Evolutionary conservation across 805 yeast species (phyloP).

Genomic region (Cyberlindnera xylosilytica): DNA sequence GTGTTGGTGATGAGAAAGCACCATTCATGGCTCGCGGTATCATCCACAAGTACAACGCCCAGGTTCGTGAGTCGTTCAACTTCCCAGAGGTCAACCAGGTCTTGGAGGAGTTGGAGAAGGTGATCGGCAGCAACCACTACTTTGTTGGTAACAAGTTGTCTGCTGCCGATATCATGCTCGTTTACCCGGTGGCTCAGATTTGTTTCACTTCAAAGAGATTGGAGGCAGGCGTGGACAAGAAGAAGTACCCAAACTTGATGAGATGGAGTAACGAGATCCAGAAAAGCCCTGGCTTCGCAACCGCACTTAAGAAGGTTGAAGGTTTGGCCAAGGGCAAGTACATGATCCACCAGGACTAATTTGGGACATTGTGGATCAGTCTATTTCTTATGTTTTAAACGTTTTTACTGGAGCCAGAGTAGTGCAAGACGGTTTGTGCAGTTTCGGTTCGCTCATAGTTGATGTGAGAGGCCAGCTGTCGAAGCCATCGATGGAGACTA

Average conservation of each 20-base stretch:
- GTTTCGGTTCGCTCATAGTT: too few species aligned
- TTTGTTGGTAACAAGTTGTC: slow-evolving; percentile 50
- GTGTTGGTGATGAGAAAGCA: slow-evolving; percentile 32
- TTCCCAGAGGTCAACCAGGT: slow-evolving; percentile 41
- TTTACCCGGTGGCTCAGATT: slow-evolving; percentile 33
- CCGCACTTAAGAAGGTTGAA: slow-evolving; percentile 44
- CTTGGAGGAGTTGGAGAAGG: slow-evolving; percentile 39
- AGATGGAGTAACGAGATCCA: slow-evolving; percentile 27
- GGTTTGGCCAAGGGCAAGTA: slow-evolving; percentile 5
- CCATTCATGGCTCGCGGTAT: slow-evolving; percentile 49
- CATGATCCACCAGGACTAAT: not conserved
- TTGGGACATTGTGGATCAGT: too few species aligned
- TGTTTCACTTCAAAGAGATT: slow-evolving; percentile 24
- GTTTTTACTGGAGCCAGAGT: too few species aligned
- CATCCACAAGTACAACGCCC: slow-evolving; percentile 40
- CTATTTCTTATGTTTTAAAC: too few species aligned
- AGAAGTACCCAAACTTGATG: slow-evolving; percentile 27
- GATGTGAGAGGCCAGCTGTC: too few species aligned
- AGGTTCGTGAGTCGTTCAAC: slow-evolving; percentile 47
- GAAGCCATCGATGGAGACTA: too few species aligned
- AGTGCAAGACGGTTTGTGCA: too few species aligned
- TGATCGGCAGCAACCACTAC: slow-evolving; percentile 21
- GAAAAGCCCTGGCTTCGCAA: slow-evolving; percentile 24
- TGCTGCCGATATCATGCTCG: slow-evolving; percentile 54
- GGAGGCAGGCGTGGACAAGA: slow-evolving; percentile 5